Percentiles rank a stretch among this genome's conserved stretches.
phyloP scores from a whole-genome alignment of 169 alveolate species.

The Besnoitia besnoiti region DNA sequence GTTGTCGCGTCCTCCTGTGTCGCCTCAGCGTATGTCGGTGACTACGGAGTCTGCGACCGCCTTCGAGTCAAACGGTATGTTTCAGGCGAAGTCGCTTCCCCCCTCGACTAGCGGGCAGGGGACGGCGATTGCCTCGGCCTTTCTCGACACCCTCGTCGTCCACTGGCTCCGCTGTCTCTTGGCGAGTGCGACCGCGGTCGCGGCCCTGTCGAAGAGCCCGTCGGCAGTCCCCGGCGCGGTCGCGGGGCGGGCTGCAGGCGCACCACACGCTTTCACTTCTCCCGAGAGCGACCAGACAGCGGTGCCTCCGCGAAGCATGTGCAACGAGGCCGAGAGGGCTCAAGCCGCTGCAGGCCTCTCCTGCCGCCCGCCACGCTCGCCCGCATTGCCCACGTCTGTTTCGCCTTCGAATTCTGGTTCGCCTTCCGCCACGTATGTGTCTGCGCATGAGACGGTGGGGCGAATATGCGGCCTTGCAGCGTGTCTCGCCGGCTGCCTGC shows the following conservation, averaged over 20 bases:
- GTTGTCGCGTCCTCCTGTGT: neutral
- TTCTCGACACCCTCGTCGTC: neutral
- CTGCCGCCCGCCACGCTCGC: too few relatives aligned
- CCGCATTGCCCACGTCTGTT: too few relatives aligned
- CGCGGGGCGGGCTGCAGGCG: neutral
- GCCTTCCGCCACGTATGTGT: neutral
- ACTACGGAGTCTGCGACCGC: too few relatives aligned
- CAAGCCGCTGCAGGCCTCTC: too few relatives aligned
- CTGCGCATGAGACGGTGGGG: neutral
- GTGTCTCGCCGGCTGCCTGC: neutral
- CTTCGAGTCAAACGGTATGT: too few relatives aligned
- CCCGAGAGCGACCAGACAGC: neutral
- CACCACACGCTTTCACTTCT: neutral
- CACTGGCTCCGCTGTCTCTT: neutral
- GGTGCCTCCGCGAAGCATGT: neutral
- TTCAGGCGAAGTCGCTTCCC: too few relatives aligned
- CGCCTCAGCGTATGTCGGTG: too few relatives aligned
- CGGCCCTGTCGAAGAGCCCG: neutral
- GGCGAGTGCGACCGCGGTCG: neutral
- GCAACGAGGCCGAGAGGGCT: neutral
- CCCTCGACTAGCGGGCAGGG: too few relatives aligned
- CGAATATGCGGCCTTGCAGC: neutral
- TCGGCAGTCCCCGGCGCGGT: neutral
- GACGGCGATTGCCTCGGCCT: too few relatives aligned
- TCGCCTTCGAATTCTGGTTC: neutral